Evolutionary conservation across 768 basidiomycete genomes (phyloP).

Genomic region (Pleurotus tuoliensis): DNA sequence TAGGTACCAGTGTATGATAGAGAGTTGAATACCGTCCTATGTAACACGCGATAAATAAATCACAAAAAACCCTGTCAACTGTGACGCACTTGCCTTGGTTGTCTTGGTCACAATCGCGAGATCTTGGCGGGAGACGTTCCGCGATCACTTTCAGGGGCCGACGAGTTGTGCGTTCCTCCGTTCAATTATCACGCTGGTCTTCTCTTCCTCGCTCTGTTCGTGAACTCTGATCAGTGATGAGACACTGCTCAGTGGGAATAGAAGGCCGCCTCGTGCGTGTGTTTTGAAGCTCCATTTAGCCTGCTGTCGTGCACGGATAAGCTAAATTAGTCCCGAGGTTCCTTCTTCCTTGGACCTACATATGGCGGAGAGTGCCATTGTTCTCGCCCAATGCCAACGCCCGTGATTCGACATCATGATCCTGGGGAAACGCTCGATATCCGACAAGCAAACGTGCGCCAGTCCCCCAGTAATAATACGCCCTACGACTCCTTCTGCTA

Average conservation of each 20-base stretch:
- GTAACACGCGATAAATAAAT: too few relatives aligned
- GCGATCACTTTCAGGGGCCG: background rate
- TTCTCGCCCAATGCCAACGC: background rate
- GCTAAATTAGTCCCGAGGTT: background rate
- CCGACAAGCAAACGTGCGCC: slow-evolving; percentile 5
- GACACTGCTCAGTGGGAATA: background rate
- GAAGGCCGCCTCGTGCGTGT: background rate
- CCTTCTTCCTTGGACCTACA: background rate
- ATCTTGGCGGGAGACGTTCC: background rate
- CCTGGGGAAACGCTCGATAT: background rate
- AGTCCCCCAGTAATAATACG: background rate
- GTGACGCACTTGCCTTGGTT: too few relatives aligned
- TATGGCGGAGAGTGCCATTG: background rate
- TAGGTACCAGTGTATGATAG: too few relatives aligned
- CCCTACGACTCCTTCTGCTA: background rate
- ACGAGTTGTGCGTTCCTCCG: background rate
- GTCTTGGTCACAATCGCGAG: background rate
- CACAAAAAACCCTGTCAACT: too few relatives aligned
- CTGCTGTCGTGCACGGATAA: background rate
- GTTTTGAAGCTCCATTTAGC: background rate
- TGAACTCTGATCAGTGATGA: background rate
- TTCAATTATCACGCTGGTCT: background rate
- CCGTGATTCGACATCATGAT: background rate
- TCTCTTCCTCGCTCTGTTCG: background rate
- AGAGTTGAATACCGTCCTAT: too few relatives aligned